Evolutionary conservation across 257 asterid species (phyloP), one percentile per base, ranked within the genome.

Genomic region (Nicotiana attenuata): DNA sequence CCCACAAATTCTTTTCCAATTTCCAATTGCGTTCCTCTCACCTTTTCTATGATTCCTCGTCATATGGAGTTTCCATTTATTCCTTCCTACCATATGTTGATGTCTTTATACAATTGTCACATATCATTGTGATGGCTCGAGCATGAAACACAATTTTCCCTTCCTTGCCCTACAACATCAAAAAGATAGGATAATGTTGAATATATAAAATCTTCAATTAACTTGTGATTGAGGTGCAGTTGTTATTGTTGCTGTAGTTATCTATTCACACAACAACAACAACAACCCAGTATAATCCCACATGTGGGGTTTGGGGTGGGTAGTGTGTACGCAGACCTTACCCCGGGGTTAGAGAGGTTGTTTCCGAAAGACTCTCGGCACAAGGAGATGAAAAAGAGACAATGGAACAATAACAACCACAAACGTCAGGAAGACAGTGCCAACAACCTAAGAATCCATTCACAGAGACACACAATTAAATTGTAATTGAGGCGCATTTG

Each of bases 1-100:
- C 84, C 84, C 22, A 82, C 82, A 65, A 73, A 71, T 79, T 82
- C 80, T 80, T 63, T 75, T 53, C 64, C 78, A n/a, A 50, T 69
- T 71, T 84, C 17, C 20, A n/a, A 80, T 50, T 84, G 22, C 73
- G 29, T 10, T 77, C 24, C 15, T 47, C 11, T 78, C 45, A 29
- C 45, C 16, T 73, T 47, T 3, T 47, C 41, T 24, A 47, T 47
- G 79, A 47, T 47, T 73, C n/a, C 61, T 73, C 61, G 47, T 47
- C 79, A 47, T 73, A 22, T 73, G 61, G 41, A 47, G 41, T 73
- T 50, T 13, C 38, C 24, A 45, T 71, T 71, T 41, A 45, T 45
- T 15, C 78, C 78, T 45, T 45, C 59, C 24, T 73, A 71, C 78
- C 15, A 47, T 47, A 73, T 47, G 7, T 73, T 22, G 15, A 47